These are phyloP conservation scores for Cadophora sp. DNA, from an alignment of 2,329 filamentous ascomycete species.

Conservation along the genomic window DNA sequence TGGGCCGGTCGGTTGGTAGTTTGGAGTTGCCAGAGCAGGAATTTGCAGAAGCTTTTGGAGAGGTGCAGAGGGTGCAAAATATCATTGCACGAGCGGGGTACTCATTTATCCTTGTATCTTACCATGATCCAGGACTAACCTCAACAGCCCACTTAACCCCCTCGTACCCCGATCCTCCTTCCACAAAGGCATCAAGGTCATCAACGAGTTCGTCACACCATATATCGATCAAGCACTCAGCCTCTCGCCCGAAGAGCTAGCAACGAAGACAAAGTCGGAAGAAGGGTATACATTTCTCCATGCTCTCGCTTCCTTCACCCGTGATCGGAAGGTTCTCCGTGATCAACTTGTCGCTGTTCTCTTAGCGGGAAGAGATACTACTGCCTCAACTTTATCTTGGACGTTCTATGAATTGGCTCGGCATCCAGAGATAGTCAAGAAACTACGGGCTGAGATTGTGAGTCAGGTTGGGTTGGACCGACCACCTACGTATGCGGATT, in stretches of 20 bases:
- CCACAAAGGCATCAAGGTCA: conserved; percentile 65
- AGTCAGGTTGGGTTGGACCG: conserved; percentile 66
- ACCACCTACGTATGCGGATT: conserved; percentile 75
- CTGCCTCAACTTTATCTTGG: conserved; percentile 82
- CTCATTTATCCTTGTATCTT: background rate
- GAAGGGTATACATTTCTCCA: conserved; percentile 84
- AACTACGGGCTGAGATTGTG: conserved; percentile 77
- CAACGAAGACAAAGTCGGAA: conserved; percentile 74
- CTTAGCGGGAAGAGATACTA: conserved; percentile 87
- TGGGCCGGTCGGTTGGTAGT: conserved; percentile 76
- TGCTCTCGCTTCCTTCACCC: conserved; percentile 81
- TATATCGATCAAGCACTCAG: conserved; percentile 79
- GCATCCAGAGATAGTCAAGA: conserved; percentile 69
- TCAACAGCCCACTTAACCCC: conserved; percentile 60
- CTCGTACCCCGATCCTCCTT: conserved; percentile 71
- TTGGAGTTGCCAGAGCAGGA: conserved; percentile 60
- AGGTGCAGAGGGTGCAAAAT: conserved; percentile 78
- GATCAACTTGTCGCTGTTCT: conserved; percentile 86
- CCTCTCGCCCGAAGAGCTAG: conserved; percentile 74
- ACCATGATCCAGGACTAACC: conserved; percentile 13
- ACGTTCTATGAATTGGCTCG: conserved; percentile 81
- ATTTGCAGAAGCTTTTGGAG: conserved; percentile 83
- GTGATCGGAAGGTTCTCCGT: conserved; percentile 73
- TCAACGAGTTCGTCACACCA: conserved; percentile 78
- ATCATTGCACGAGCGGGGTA: conserved; percentile 69